Evolutionary conservation across 2,329 filamentous ascomycete species (phyloP).

Genomic region (Cladophialophora psammophila): DNA sequence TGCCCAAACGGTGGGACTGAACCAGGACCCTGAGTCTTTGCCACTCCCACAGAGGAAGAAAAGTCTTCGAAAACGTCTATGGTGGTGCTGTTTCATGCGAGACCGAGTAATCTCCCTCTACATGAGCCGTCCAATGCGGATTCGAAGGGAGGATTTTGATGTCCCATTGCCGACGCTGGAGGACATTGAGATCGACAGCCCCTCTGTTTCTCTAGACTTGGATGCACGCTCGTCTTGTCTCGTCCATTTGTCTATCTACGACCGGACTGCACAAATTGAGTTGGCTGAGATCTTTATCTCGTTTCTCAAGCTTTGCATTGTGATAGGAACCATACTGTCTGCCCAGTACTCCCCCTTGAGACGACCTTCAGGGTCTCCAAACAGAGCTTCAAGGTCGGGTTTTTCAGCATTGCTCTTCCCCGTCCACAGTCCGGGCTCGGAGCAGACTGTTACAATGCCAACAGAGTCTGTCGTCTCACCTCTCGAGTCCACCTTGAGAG

Average conservation of each 20-base stretch:
- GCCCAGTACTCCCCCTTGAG: constrained; percentile 22
- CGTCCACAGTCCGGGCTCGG: constrained; percentile 9
- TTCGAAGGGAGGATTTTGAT: constrained; percentile 73
- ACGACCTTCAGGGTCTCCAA: background rate
- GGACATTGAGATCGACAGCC: constrained; percentile 22
- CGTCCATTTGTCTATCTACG: background rate
- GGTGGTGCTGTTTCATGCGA: constrained; percentile 18
- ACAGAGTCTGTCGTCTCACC: background rate
- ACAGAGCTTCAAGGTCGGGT: background rate
- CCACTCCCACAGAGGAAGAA: background rate
- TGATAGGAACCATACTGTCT: constrained; percentile 25
- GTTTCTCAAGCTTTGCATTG: constrained; percentile 24
- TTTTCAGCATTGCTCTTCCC: constrained; percentile 15
- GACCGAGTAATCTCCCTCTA: constrained; percentile 4
- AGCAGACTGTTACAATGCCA: background rate
- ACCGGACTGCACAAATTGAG: background rate
- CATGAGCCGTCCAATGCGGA: constrained; percentile 77
- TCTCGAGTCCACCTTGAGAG: constrained; percentile 11
- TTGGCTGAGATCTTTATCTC: constrained; percentile 25
- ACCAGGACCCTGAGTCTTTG: background rate
- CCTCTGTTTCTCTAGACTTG: background rate
- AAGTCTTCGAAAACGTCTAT: constrained; percentile 6
- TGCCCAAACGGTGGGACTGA: constrained; percentile 10
- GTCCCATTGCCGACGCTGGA: constrained; percentile 13
- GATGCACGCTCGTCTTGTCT: background rate